Evolutionary conservation across 305 asterid genomes (phyloP), one percentile per base, ranked within the genome.

Genomic region (Lippia alba): DNA sequence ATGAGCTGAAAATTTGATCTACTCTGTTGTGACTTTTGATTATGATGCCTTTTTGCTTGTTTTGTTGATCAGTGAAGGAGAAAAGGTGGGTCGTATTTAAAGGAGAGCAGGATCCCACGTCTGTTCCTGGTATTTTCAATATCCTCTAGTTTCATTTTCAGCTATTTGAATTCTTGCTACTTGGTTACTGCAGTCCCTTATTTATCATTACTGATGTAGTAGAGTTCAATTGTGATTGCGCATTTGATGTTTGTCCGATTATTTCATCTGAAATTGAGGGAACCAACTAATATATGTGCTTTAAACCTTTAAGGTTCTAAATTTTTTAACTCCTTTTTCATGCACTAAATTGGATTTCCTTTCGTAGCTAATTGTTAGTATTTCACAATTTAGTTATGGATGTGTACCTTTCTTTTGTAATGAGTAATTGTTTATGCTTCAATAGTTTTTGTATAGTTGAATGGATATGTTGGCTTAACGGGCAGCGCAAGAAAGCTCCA

Each of bases 391-490:
- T 66, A 19, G 57, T 4, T 40, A 36, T 45, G 61, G 11, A 41
- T 46, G 18, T 45, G 3, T 49, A 59, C 8, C 19, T 59, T 69
- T 66, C 63, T 67, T 36, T 46, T 51, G 72, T 70, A 68, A 71
- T 77, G 59, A 20, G 66, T 75, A 75, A 69, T 70, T 69, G 70
- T 79, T 82, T 72, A 83, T 71, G 79, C 74, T 76, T 80, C 81
- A 79, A 64, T 82, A 83, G 83, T 74, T 75, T 74, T 82, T 67
- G 56, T 82, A 67, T 86, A 94, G 99, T 94, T 84, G 99, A 94
- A 84, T 94, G 99, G 99, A 94, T 91, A 71, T 89, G 97, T 74
- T 94, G 99, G 99, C 82, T 94, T 77, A 94, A 90, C 81, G 99
- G 99, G 78, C 97, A 94, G 74, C 96, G 99, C 6, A 90, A 80